Evolutionary conservation across 352 stramenopile genomes (phyloP).

Genomic region (Globisporangium iwayamae): DNA sequence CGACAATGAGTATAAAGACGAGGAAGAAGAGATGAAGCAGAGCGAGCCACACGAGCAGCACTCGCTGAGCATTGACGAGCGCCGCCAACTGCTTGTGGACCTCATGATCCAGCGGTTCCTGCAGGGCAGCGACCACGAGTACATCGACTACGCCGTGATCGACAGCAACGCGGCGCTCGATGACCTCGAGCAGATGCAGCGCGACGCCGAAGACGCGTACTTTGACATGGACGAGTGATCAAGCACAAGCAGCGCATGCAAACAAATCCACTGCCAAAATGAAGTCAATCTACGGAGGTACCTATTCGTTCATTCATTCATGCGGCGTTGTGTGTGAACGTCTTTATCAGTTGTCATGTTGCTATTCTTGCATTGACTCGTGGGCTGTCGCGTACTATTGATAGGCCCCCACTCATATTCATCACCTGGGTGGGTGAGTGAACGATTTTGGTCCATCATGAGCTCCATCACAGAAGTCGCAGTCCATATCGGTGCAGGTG

Average conservation of each 20-base stretch:
- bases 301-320: not conserved
- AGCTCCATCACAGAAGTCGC: not conserved
- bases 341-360: not conserved
- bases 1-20: slow-evolving; percentile 32
- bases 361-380: not conserved
- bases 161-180: slow-evolving; percentile 61
- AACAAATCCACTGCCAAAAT: not conserved
- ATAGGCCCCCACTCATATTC: not conserved
- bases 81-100: slow-evolving; percentile 60
- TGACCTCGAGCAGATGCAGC: slow-evolving; percentile 62
- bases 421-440: not conserved
- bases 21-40: slow-evolving; percentile 33
- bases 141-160: slow-evolving; percentile 63
- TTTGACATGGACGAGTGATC: slow-evolving; percentile 35
- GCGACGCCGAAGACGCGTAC: slow-evolving; percentile 77
- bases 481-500: not conserved
- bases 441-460: not conserved
- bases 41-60: slow-evolving; percentile 8
- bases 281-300: too few relatives aligned
- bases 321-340: not conserved
- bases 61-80: slow-evolving; percentile 28
- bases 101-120: slow-evolving; percentile 76
- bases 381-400: not conserved
- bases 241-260: not conserved
- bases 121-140: slow-evolving; percentile 51